Base-by-base conservation (phyloP, 345 rosid genomes). In the Gynandropsis gynandra region DNA sequence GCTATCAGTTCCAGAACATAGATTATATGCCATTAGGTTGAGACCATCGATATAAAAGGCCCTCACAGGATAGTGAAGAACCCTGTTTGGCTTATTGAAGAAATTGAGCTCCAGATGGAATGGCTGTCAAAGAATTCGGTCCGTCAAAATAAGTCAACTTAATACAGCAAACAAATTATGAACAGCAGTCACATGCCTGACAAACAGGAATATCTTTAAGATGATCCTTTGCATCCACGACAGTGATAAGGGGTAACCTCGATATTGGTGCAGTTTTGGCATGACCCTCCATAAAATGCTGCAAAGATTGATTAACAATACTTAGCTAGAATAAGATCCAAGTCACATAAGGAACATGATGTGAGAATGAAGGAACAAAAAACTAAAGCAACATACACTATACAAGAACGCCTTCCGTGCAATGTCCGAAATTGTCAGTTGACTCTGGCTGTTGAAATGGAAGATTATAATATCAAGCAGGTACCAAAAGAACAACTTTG, bases 261-360 rank as follows among this genome's bases (percentile, higher is more conserved):
- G 95, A 79, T 67, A 92, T 85, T n/a, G 97, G 98, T 40, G 85
- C 72, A 66, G 76, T 81, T 80, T 82, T 85, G 52, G 96, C 81
- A 75, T 85, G 98, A 63, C 97, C 98, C 74, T 92, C 98, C 96
- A 92, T 85, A 60, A 85, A 87, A 78, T 92, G 98, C 98, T 92
- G 65, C 54, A 68, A 36, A 33, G 66, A 59, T 56, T 50, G 67
- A 36, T 42, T 29, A 66, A 60, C 35, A 5, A 20, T 19, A 49
- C 50, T 16, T 38, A 56, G 42, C 44, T 48, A 58, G 50, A 49
- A 31, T 47, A 21, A 18, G 37, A 51, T 59, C 56, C 35, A 27
- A 16, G 42, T 42, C 53, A 47, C 36, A 14, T 20, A 52, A 35
- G 10, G 42, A 29, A 34, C 29, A 18, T 38, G 47, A 58, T 32